Base-by-base conservation (phyloP, 164 flowering plant genomes). In the Tinospora cordifolia region DNA sequence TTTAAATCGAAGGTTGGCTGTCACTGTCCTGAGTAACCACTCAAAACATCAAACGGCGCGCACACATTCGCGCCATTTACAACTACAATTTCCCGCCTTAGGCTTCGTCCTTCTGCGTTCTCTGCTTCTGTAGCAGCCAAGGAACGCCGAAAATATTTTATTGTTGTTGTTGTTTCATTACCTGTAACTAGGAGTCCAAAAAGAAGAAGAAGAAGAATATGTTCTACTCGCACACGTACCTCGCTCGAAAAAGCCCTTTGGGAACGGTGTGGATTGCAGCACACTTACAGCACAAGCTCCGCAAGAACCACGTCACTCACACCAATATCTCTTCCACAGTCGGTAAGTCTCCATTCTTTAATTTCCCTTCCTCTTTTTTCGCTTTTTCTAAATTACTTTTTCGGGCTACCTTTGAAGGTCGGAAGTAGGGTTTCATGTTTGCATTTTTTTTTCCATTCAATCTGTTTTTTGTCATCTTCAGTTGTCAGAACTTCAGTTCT, bases 181-280 rank as follows among this genome's bases (percentile, higher is more conserved):
- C n/a, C n/a, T n/a, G n/a, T n/a, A n/a, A n/a, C n/a, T n/a, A 30
- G 36, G 4, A 30, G 36, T n/a, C n/a, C n/a, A 30, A 30, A 4
- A 30, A 30, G 36, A 30, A 30, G 36, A 30, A 30, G 36, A 30
- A 30, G 19, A 51, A n/a, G 59, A 1, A 73, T 70, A 92, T 90
- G 98, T 93, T 93, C 65, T 93, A 88, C 69, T 90, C 96, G 22
- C 93, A 90, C 63, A 86, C 86, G 41, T 81, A 84, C 40, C 80
- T 93, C 72, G 90, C 87, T 17, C 79, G 87, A 41, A 93, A 93
- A 69, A 87, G 91, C 46, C 95, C 97, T 0, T 72, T 93, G 1
- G 95, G 95, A 9, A 88, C 90, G 3, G 90, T 93, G 0, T 93
- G 98, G 98, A 84, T 90, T 36, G 98, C 96, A 9, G 95, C 96